phyloP scores from a whole-genome alignment of 1,139 yeast genomes.

The Debaryomyces sp. region DNA sequence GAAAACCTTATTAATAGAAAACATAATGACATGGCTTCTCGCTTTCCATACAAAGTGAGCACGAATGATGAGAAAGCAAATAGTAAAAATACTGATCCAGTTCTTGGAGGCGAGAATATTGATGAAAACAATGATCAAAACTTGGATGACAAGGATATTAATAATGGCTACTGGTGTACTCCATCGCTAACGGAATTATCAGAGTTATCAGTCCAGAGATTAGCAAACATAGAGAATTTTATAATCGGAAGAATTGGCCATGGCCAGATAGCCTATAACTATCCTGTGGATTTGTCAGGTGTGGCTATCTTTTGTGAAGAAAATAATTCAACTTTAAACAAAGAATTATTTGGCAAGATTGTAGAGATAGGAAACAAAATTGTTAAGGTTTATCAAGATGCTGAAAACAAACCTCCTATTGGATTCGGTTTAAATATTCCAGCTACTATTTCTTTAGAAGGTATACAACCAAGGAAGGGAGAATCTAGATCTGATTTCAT shows the following conservation, averaged over 20 bases:
- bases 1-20: conserved; percentile 15
- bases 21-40: conserved; percentile 9
- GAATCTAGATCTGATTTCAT: conserved; percentile 38
- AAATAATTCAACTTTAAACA: conserved; percentile 27
- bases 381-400: conserved; percentile 70
- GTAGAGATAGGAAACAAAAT: conserved; percentile 59
- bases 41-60: conserved; percentile 20
- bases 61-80: conserved; percentile 3
- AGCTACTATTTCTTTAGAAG: conserved; percentile 77
- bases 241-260: conserved; percentile 73
- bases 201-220: conserved; percentile 48
- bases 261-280: conserved; percentile 74
- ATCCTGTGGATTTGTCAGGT: conserved; percentile 71
- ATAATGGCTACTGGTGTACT: conserved; percentile 75
- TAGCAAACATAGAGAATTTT: conserved; percentile 64
- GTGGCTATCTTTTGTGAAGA: conserved; percentile 27
- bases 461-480: conserved; percentile 51
- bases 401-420: conserved; percentile 54
- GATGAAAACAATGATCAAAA: not conserved
- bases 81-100: not conserved
- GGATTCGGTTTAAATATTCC: conserved; percentile 85
- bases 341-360: conserved; percentile 56
- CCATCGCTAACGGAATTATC: conserved; percentile 65
- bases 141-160: conserved; percentile 5
- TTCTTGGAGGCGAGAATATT: conserved; percentile 10